Evolutionary conservation across 768 basidiomycete genomes (phyloP).

Genomic region (Hemileccinum impolitum): DNA sequence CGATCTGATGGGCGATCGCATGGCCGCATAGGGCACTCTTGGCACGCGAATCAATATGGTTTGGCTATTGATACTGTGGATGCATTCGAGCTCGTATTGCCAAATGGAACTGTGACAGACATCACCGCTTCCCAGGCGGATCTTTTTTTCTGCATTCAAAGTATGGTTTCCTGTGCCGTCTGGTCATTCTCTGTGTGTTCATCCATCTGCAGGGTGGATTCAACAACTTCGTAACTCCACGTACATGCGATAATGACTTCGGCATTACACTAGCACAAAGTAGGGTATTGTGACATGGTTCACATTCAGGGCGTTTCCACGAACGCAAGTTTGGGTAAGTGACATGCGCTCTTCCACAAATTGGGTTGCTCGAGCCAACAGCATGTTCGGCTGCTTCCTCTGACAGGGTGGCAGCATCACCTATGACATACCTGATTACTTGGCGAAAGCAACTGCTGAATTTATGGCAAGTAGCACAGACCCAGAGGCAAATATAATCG

Average conservation of each 20-base stretch:
- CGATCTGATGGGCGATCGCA: slow-evolving; percentile 3
- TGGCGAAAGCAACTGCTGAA: slow-evolving; percentile 24
- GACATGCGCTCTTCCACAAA: background rate
- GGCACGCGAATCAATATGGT: slow-evolving; percentile 59
- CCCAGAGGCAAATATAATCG: slow-evolving; percentile 36
- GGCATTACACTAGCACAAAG: slow-evolving; percentile 33
- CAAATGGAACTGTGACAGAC: slow-evolving; percentile 43
- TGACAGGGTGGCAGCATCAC: slow-evolving; percentile 48
- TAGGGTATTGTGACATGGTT: slow-evolving; percentile 61
- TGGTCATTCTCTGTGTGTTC: background rate
- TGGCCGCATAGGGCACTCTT: slow-evolving; percentile 52
- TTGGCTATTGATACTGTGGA: slow-evolving; percentile 52
- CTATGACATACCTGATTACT: slow-evolving; percentile 19
- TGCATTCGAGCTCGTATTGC: slow-evolving; percentile 58
- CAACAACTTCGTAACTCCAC: slow-evolving; percentile 52
- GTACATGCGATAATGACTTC: background rate
- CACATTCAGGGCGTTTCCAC: slow-evolving; percentile 44
- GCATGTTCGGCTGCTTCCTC: slow-evolving; percentile 3
- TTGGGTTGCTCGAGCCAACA: background rate
- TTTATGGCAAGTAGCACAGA: slow-evolving; percentile 21
- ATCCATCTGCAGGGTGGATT: slow-evolving; percentile 47
- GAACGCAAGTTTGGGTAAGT: slow-evolving; percentile 25
- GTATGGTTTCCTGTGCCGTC: slow-evolving; percentile 24
- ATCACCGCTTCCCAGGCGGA: slow-evolving; percentile 38
- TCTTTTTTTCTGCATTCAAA: slow-evolving; percentile 44